Evolutionary conservation across 2,329 filamentous ascomycete genomes (phyloP).

Genomic region (Claviceps humidiphila): DNA sequence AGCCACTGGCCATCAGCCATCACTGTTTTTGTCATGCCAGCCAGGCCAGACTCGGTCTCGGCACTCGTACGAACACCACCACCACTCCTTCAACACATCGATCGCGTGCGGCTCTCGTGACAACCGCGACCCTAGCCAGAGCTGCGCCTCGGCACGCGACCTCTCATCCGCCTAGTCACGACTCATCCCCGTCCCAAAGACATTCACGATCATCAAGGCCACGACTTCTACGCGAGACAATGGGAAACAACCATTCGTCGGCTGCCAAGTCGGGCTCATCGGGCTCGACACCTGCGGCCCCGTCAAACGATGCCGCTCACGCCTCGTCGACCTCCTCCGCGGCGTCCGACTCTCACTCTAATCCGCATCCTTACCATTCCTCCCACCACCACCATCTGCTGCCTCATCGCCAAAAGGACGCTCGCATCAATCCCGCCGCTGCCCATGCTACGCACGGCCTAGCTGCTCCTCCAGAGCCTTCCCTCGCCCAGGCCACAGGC

Average conservation of each 20-base stretch:
- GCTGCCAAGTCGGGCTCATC: conserved; percentile 23
- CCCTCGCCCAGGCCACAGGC: conserved; percentile 46
- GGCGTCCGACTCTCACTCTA: neutral
- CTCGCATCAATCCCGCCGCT: conserved; percentile 38
- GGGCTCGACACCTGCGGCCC: conserved; percentile 11
- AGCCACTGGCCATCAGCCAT: no score
- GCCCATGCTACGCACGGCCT: conserved; percentile 41
- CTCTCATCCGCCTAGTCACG: neutral
- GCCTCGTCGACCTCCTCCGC: neutral
- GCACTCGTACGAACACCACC: no score
- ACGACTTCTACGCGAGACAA: conserved; percentile 10
- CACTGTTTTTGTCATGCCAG: no score
- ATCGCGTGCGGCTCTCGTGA: no score
- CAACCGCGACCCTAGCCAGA: no score
- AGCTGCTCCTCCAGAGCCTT: conserved; percentile 47
- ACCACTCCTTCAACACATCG: no score
- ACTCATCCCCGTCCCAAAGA: neutral
- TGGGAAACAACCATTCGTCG: conserved; percentile 27
- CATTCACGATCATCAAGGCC: neutral
- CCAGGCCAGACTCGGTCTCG: no score
- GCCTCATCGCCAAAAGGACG: conserved; percentile 22
- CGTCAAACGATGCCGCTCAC: conserved; percentile 10
- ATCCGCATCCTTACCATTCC: neutral
- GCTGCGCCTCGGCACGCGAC: no score
- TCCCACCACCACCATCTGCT: conserved; percentile 9